Base-by-base conservation (phyloP, 2,329 filamentous ascomycete genomes). In the Alternaria incomplexa region DNA sequence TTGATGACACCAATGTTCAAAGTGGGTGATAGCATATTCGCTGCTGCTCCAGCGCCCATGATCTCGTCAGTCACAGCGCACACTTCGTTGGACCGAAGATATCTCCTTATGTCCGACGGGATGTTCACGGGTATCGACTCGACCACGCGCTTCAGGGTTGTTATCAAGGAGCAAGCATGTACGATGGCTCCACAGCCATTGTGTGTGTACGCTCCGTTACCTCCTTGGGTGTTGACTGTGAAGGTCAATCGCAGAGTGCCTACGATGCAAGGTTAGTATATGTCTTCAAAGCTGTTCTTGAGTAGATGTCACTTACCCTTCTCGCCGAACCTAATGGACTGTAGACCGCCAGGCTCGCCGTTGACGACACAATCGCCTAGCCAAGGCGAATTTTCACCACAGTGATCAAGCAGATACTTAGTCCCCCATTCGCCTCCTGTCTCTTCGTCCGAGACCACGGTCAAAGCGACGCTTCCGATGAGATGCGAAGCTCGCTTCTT, bases 1-100 rank as follows among this genome's bases (percentile, higher is more conserved):
- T 73, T 67, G n/a, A 83, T 78, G 6, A 75, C 78, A 10, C 81
- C 81, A 4, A 61, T 48, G 20, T 61, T 63, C 12, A 12, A 17
- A 2, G 25, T 51, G 26, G 17, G 17, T 20, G 32, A 22, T 2
- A 32, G 8, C 17, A 51, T n/a, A 11, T 10, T 32, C 3, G 17
- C 47, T 51, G 26, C 17, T 22, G 25, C 47, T 4, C 25, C 11
- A 4, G 47, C 6, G 26, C n/a, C 25, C n/a, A 20, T 50, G 10
- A 30, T 50, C 5, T 30, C n/a, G 13, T 50, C 47, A 3, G 47
- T 20, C 3, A 50, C 47, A 5, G 25, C n/a, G 15, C n/a, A n/a
- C n/a, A n/a, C n/a, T n/a, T n/a, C n/a, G n/a, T 50, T n/a, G n/a
- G 25, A 50, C 10, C n/a, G 47, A 20, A 30, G n/a, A 12, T 26